A percentile compares a stretch with the other conserved stretches of the same genome.
Conservation (phyloP, 2,329 filamentous ascomycete genomes). For the Calycina marina region DNA sequence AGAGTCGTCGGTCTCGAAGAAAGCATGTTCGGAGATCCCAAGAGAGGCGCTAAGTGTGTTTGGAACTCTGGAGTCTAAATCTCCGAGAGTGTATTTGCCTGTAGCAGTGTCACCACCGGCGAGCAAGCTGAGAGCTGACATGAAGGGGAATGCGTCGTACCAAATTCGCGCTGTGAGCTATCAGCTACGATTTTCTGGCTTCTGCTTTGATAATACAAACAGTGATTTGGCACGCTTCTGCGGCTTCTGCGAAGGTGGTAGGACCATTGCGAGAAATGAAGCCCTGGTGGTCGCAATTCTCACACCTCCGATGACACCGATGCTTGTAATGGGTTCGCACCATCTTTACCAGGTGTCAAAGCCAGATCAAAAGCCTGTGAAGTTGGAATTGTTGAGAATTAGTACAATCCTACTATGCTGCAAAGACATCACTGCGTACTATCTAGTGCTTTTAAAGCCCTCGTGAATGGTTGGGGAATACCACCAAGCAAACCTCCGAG, state of each 20-base stretch:
- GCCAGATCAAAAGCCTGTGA: too few species aligned
- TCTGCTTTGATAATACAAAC: background rate
- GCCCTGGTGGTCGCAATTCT: too few species aligned
- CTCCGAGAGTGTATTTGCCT: constrained; percentile 3
- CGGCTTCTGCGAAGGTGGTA: constrained; percentile 4
- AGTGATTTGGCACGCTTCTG: constrained; percentile 2
- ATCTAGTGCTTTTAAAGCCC: constrained; percentile 3
- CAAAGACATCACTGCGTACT: too few species aligned
- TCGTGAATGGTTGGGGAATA: constrained; percentile 2
- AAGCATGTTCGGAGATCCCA: constrained; percentile 2
- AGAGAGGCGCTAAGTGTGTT: constrained; percentile 2
- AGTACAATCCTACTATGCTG: too few species aligned
- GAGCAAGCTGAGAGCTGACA: constrained; percentile 2
- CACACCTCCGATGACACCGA: too few species aligned
- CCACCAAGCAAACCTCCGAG: constrained; percentile 2
- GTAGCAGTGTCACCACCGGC: constrained; percentile 3
- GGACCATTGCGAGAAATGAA: too few species aligned
- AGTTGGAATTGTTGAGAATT: too few species aligned
- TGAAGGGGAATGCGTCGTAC: background rate
- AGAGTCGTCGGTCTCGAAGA: constrained; percentile 3
- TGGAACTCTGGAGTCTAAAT: constrained; percentile 2
- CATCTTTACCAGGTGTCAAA: too few species aligned
- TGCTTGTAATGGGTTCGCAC: too few species aligned
- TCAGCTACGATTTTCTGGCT: too few species aligned
- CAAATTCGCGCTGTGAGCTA: too few species aligned